A percentile compares a stretch with the other conserved stretches of the same genome.
phyloP scores from a whole-genome alignment of 2,329 filamentous ascomycete species.

The Colletotrichum nymphaeae region DNA sequence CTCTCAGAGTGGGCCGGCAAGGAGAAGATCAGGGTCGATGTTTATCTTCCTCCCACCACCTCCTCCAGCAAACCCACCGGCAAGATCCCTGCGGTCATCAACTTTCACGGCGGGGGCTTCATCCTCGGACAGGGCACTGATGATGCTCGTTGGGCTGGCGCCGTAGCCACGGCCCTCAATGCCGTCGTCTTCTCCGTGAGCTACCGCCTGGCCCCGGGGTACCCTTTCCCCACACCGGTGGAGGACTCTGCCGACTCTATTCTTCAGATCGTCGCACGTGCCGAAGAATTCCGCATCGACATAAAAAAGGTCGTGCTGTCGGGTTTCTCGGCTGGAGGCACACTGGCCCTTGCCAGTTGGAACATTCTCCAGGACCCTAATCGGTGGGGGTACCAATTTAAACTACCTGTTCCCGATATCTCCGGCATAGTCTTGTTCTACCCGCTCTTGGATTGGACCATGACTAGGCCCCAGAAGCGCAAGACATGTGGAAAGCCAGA shows the following conservation, averaged over 20 bases:
- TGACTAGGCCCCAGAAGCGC: slow-evolving; percentile 66
- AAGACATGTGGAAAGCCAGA: slow-evolving; percentile 65
- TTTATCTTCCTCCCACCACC: slow-evolving; percentile 50
- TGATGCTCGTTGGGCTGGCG: slow-evolving; percentile 70
- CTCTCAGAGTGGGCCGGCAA: slow-evolving; percentile 49
- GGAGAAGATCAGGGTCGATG: slow-evolving; percentile 58
- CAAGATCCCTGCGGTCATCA: slow-evolving; percentile 55
- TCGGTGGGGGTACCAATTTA: slow-evolving; percentile 50
- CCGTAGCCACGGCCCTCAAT: slow-evolving; percentile 62
- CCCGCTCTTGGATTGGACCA: slow-evolving; percentile 71
- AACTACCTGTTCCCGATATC: slow-evolving; percentile 57
- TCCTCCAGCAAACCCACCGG: background rate
- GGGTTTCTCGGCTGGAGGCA: slow-evolving; percentile 74
- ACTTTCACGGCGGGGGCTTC: slow-evolving; percentile 79
- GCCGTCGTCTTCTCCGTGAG: slow-evolving; percentile 73
- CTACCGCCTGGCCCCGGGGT: slow-evolving; percentile 74
- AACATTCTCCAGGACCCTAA: slow-evolving; percentile 57
- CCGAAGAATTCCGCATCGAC: slow-evolving; percentile 68
- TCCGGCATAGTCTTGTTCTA: slow-evolving; percentile 70
- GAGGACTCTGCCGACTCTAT: slow-evolving; percentile 75
- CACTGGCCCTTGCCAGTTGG: slow-evolving; percentile 62
- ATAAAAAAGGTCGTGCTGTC: slow-evolving; percentile 66
- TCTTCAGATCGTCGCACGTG: slow-evolving; percentile 68
- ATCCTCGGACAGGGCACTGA: slow-evolving; percentile 72
- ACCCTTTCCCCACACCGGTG: slow-evolving; percentile 72